Evolutionary conservation across 1,284 basidiomycete species (phyloP).

Genomic region (Schizopora paradoxa): DNA sequence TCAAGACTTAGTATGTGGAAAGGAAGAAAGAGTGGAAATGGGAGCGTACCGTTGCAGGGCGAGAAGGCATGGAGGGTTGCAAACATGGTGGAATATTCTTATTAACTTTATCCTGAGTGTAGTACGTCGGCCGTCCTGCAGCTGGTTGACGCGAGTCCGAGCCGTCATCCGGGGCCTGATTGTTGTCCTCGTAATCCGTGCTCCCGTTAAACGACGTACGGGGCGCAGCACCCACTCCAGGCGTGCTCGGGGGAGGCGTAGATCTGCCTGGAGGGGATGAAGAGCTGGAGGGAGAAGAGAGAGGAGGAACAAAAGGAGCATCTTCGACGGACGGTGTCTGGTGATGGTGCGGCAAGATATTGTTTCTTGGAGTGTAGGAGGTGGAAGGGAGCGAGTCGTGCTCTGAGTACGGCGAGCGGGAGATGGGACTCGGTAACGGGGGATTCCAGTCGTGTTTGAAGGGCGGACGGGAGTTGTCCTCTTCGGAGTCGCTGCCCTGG

Average conservation of each 20-base stretch:
- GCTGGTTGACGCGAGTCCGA: constrained; percentile 10
- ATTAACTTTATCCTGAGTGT: constrained; percentile 15
- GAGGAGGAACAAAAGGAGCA: constrained; percentile 34
- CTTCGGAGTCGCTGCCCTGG: constrained; percentile 18
- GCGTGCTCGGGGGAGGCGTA: constrained; percentile 62
- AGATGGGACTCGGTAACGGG: constrained; percentile 12
- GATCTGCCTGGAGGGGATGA: constrained; percentile 55
- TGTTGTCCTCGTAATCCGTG: no score
- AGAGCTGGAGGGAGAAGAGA: constrained; percentile 62
- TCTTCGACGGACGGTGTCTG: neutral
- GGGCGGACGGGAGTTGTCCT: constrained; percentile 9
- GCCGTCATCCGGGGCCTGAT: constrained; percentile 22
- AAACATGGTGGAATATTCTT: constrained; percentile 3
- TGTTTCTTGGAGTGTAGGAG: constrained; percentile 9
- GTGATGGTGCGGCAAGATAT: constrained; percentile 11
- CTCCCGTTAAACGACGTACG: constrained; percentile 34
- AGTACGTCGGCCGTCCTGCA: constrained; percentile 3
- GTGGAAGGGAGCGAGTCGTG: constrained; percentile 13
- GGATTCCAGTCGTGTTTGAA: constrained; percentile 2
- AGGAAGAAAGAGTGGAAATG: neutral
- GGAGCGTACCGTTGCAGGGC: constrained; percentile 12
- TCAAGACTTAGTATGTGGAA: neutral
- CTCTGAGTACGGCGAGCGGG: constrained; percentile 16
- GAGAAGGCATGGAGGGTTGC: neutral
- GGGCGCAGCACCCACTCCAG: constrained; percentile 42